Evolutionary conservation across 495 filamentous ascomycete genomes (phyloP).

Genomic region (Cercophora samala): DNA sequence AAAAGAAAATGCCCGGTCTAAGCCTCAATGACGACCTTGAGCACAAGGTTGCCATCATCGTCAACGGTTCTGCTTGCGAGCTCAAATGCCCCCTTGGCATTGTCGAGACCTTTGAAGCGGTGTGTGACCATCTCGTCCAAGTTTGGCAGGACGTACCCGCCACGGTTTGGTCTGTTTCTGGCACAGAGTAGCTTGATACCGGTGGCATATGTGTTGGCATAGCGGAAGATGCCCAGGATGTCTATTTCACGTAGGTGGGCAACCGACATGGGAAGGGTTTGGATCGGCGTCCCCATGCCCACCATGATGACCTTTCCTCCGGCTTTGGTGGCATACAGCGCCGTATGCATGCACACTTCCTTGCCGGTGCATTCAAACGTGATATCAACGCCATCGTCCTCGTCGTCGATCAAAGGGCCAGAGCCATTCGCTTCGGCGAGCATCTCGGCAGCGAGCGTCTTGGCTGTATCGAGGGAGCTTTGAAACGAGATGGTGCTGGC

Average conservation of each 20-base stretch:
- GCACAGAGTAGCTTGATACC: slow-evolving; percentile 66
- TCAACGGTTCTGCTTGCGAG: slow-evolving; percentile 81
- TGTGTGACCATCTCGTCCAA: slow-evolving; percentile 74
- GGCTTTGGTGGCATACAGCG: slow-evolving; percentile 74
- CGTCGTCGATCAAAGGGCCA: slow-evolving; percentile 37
- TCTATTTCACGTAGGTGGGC: slow-evolving; percentile 87
- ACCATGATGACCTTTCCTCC: slow-evolving; percentile 84
- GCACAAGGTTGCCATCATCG: slow-evolving; percentile 68
- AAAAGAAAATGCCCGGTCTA: slow-evolving; percentile 18
- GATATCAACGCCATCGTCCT: slow-evolving; percentile 65
- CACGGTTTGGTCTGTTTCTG: slow-evolving; percentile 46
- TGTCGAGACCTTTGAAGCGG: slow-evolving; percentile 62
- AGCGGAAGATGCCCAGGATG: slow-evolving; percentile 87
- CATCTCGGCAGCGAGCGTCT: slow-evolving; percentile 53
- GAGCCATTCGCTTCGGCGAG: slow-evolving; percentile 43
- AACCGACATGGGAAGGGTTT: slow-evolving; percentile 79
- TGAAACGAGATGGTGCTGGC: slow-evolving; percentile 36
- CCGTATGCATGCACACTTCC: slow-evolving; percentile 78
- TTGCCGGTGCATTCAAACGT: slow-evolving; percentile 93
- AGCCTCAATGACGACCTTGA: slow-evolving; percentile 79
- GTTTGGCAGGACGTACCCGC: slow-evolving; percentile 55
- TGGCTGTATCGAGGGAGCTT: slow-evolving; percentile 56
- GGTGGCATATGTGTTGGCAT: slow-evolving; percentile 81
- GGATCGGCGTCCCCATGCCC: slow-evolving; percentile 90
- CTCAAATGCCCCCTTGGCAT: slow-evolving; percentile 66